These are phyloP conservation scores for Tarenaya hassleriana DNA, from an alignment of 345 rosid species.

Conservation along the genomic window DNA sequence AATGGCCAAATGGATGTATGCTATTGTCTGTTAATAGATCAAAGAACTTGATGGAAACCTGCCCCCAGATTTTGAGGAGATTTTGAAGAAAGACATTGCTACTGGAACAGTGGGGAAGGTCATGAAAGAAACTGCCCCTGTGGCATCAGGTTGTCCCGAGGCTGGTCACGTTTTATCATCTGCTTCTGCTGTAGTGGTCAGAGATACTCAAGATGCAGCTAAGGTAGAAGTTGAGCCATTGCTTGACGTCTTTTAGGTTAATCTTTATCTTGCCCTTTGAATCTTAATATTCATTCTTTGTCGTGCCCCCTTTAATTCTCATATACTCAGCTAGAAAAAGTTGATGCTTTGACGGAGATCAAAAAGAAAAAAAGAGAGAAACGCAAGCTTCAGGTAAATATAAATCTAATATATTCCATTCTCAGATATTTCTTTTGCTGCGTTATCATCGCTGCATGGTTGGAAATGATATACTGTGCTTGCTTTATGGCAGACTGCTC, in stretches of 20 bases:
- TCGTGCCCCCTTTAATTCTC: neutral
- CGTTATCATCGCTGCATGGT: neutral
- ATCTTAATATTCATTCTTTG: constrained; percentile 18
- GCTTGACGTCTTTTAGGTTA: neutral
- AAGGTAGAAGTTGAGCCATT: constrained; percentile 26
- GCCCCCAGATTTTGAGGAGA: constrained; percentile 55
- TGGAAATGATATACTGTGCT: neutral
- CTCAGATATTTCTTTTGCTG: constrained; percentile 3
- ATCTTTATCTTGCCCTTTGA: constrained; percentile 6
- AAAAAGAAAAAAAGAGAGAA: constrained; percentile 35
- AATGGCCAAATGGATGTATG: neutral
- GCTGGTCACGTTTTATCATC: constrained; percentile 20
- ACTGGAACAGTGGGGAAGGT: constrained; percentile 22
- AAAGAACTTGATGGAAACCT: constrained; percentile 65
- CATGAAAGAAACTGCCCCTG: constrained; percentile 23
- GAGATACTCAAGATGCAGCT: constrained; percentile 16
- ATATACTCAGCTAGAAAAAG: constrained; percentile 23
- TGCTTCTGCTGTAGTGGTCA: constrained; percentile 26
- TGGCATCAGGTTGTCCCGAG: neutral
- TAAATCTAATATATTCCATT: constrained; percentile 8
- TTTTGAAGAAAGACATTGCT: constrained; percentile 30
- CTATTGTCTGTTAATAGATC: constrained; percentile 31
- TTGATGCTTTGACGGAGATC: constrained; percentile 15
- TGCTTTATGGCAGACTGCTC: constrained; percentile 43
- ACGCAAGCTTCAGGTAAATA: constrained; percentile 46